phyloP scores from a whole-genome alignment of 1,284 basidiomycete genomes.

The Cerrena zonata region DNA sequence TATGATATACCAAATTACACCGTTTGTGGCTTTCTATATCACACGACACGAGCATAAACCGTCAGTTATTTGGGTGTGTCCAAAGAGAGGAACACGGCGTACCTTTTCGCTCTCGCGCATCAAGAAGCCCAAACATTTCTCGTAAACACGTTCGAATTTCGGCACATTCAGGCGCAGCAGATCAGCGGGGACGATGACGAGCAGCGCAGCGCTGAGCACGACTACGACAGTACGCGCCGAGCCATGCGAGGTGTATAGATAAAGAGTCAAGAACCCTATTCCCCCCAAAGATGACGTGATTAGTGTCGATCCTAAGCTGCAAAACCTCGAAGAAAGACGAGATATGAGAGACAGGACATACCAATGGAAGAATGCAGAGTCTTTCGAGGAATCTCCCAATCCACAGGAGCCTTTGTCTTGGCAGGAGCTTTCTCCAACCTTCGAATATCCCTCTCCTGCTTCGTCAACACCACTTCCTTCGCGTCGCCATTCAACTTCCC shows the following conservation, averaged over 20 bases:
- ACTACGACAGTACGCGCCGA: constrained; percentile 56
- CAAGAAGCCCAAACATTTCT: constrained; percentile 74
- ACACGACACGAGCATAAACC: constrained; percentile 2
- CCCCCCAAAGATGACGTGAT: neutral
- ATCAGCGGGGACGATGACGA: constrained; percentile 72
- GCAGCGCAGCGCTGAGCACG: constrained; percentile 62
- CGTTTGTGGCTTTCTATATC: constrained; percentile 64
- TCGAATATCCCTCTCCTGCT: neutral
- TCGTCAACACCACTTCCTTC: neutral
- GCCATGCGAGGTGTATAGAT: constrained; percentile 62
- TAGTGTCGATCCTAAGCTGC: too few relatives aligned
- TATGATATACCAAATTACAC: constrained; percentile 92
- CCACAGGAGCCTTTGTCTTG: constrained; percentile 26
- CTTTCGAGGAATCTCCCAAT: constrained; percentile 90
- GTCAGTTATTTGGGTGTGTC: neutral
- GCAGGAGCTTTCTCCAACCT: constrained; percentile 12
- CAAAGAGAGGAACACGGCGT: constrained; percentile 15
- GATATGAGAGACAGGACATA: constrained; percentile 31
- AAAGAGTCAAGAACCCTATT: constrained; percentile 78
- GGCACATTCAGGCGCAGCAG: constrained; percentile 69
- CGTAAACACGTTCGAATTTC: constrained; percentile 72
- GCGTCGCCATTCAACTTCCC: neutral
- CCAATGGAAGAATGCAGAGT: constrained; percentile 87
- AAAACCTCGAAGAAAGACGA: constrained; percentile 6
- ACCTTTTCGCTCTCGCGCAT: constrained; percentile 93